These are phyloP conservation scores for Verticillium zaregamsianum DNA, from an alignment of 2,329 filamentous ascomycete genomes.

Conservation along the genomic window DNA sequence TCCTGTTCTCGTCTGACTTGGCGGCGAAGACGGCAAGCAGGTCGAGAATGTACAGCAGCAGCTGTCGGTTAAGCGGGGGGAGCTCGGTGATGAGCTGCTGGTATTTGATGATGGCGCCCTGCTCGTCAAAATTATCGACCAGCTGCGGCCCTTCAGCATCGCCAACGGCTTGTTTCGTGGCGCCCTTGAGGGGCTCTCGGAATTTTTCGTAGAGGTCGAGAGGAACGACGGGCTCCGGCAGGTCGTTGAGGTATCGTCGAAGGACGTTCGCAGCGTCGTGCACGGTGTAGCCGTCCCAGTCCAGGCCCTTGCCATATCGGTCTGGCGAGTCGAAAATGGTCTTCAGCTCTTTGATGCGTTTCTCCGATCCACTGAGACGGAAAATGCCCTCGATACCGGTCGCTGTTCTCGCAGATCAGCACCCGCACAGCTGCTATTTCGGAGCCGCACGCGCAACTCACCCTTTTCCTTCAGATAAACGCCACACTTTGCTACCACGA, in stretches of 20 bases:
- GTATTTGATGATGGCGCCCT: conserved; percentile 74
- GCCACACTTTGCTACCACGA: conserved; percentile 96
- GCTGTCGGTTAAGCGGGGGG: conserved; percentile 86
- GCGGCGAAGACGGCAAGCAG: conserved; percentile 94
- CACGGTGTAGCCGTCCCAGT: conserved; percentile 97
- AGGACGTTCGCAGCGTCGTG: conserved; percentile 98
- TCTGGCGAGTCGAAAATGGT: conserved; percentile 90
- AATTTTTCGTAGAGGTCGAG: conserved; percentile 90
- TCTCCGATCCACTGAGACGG: conserved; percentile 90
- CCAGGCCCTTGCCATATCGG: conserved; percentile 90
- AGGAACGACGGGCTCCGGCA: conserved; percentile 95
- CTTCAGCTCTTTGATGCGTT: conserved; percentile 96
- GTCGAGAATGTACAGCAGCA: conserved; percentile 93
- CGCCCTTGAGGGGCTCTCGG: conserved; percentile 71
- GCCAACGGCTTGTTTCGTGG: conserved; percentile 68
- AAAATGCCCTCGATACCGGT: conserved; percentile 96
- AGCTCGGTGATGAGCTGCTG: conserved; percentile 89
- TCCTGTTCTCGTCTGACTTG: conserved; percentile 93
- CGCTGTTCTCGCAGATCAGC: conserved; percentile 49
- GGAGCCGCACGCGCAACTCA: conserved; percentile 35
- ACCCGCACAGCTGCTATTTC: conserved; percentile 13
- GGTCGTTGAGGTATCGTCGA: conserved; percentile 89
- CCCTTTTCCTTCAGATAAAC: conserved; percentile 98
- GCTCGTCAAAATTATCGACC: conserved; percentile 58
- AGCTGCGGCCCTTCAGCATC: conserved; percentile 67